Evolutionary conservation across 2,329 filamentous ascomycete genomes (phyloP), one percentile per base, ranked within the genome.

Genomic region (Parascedosporium putredinis): DNA sequence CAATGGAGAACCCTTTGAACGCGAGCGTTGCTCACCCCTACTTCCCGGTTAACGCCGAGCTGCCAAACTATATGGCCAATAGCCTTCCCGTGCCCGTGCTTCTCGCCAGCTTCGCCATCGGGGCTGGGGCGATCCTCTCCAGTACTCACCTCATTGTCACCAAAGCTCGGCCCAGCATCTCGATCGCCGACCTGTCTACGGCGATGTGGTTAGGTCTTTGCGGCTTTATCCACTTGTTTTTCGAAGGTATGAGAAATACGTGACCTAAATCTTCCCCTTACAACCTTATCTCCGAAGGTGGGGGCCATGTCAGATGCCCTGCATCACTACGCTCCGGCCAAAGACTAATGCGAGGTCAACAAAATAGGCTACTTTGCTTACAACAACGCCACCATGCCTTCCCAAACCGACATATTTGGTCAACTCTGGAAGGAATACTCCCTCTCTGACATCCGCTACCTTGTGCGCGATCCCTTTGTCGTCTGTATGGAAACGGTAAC

Each of bases 141-240:
- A 58, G 70, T 7, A 81, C 81, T 3, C 76, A 75, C 50, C 51
- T 73, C 6, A 55, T 81, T 33, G 70, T 78, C 53, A 77, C 74
- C 55, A 66, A 65, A 51, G 59, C 72, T 34, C 71, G 78, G 18
- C 78, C 79, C 2, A 68, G 64, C 8, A 60, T 88, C 49, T 67
- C 70, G 27, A 64, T 57, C 5, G 62, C 61, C 23, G 84, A 88
- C 55, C 70, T 79, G 43, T 57, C 74, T 10, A 76, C 75, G 4
- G 77, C 84, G 20, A 65, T 88, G 66, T 91, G 87, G 86, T 90
- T 90, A 63, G 74, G 83, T 20, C 71, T 91, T 12, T 86, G 84
- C 74, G 76, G 68, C 63, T 75, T 56, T 54, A 71, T 70, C 52
- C 67, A 71, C 53, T 47, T 68, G n/a, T 64, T 69, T 54, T 66